Evolutionary conservation across 2,329 filamentous ascomycete species (phyloP).

Genomic region (Aureobasidium sp.): DNA sequence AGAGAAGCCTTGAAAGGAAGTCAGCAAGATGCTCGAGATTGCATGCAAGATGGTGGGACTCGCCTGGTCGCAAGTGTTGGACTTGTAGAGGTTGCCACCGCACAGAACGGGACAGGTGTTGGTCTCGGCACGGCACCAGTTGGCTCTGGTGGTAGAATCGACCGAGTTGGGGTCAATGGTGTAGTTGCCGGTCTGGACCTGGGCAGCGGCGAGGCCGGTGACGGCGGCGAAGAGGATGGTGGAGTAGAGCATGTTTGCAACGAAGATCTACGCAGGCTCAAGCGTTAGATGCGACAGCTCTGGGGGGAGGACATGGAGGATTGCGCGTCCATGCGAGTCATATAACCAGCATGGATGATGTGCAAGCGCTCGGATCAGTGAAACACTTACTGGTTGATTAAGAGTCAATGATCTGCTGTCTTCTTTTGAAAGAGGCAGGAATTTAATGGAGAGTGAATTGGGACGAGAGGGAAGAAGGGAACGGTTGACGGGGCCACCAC

Average conservation of each 20-base stretch:
- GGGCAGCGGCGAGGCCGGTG: conserved; percentile 37
- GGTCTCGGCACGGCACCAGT: conserved; percentile 52
- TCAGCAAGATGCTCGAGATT: background rate
- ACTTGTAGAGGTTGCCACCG: conserved; percentile 36
- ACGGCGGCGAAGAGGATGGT: conserved; percentile 39
- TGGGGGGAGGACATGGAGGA: background rate
- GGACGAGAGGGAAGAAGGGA: background rate
- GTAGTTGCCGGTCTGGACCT: conserved; percentile 28
- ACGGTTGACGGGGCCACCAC: background rate
- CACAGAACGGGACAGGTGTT: conserved; percentile 56
- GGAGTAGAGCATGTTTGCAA: conserved; percentile 40
- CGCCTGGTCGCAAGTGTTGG: conserved; percentile 52
- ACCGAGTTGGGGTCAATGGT: conserved; percentile 37
- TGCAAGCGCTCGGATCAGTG: background rate
- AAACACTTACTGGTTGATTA: background rate
- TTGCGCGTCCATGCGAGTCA: conserved; percentile 9
- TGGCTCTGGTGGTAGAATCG: conserved; percentile 27
- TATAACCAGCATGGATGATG: background rate
- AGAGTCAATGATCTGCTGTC: conserved; percentile 8
- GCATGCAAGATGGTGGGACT: conserved; percentile 23
- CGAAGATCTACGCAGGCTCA: conserved; percentile 13
- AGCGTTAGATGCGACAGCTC: conserved; percentile 11
- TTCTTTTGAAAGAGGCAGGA: background rate
- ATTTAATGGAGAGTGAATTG: background rate
- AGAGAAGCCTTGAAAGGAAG: conserved; percentile 34